Conservation (phyloP, 1,284 basidiomycete species). For the Puccinia coronata region DNA sequence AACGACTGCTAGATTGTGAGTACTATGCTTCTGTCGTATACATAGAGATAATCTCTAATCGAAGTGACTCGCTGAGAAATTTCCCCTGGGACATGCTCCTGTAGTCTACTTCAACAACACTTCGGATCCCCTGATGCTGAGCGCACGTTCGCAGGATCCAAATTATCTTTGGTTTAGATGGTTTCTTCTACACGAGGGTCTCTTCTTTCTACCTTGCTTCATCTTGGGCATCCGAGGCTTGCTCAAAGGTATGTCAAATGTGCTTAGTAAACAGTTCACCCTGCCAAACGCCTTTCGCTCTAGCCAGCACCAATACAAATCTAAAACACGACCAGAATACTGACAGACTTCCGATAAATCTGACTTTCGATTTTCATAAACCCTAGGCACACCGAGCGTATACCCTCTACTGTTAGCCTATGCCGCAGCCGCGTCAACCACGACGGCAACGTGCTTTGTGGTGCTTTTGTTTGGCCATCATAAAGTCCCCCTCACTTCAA, state of each 20-base stretch:
- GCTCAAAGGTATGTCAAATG: slow-evolving; percentile 16
- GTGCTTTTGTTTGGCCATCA: slow-evolving; percentile 18
- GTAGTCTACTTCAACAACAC: slow-evolving; percentile 22
- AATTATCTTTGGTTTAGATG: slow-evolving; percentile 45
- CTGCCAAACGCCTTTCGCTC: background rate
- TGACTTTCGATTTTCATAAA: background rate
- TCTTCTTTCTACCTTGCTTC: slow-evolving; percentile 34
- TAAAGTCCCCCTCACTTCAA: background rate
- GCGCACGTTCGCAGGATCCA: slow-evolving; percentile 6
- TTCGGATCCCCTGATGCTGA: slow-evolving; percentile 35
- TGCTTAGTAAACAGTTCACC: background rate
- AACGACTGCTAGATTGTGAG: slow-evolving; percentile 33
- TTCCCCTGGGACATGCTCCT: background rate
- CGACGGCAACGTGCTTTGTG: slow-evolving; percentile 31
- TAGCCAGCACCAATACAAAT: background rate
- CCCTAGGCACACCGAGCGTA: slow-evolving; percentile 6
- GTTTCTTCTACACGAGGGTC: slow-evolving; percentile 34
- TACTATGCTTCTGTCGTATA: too few species aligned
- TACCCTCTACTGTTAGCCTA: slow-evolving; percentile 43
- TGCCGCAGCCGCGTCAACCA: slow-evolving; percentile 42
- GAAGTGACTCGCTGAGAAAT: background rate
- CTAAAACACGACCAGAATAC: background rate
- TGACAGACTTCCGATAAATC: background rate
- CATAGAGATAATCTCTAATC: background rate
- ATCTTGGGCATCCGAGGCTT: slow-evolving; percentile 41